Evolutionary conservation across 805 yeast genomes (phyloP).

Genomic region (Candida maesae): DNA sequence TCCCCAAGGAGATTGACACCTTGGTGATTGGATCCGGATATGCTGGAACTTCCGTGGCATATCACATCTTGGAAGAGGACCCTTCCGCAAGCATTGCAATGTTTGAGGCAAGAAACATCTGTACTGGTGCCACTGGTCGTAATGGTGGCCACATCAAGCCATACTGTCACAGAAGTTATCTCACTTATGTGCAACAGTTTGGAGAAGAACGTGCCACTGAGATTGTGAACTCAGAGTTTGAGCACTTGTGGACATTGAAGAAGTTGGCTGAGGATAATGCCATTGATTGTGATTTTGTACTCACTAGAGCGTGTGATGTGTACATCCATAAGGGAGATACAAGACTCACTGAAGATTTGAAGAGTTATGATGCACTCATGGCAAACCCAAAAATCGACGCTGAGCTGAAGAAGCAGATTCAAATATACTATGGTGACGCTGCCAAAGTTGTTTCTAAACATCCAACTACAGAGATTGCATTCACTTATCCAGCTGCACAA

Average conservation of each 20-base stretch:
- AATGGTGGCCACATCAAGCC: slow-evolving; percentile 50
- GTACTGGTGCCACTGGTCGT: slow-evolving; percentile 45
- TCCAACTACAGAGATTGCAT: slow-evolving; percentile 79
- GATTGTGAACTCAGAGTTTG: slow-evolving; percentile 36
- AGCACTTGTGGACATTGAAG: slow-evolving; percentile 31
- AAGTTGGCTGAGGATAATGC: slow-evolving; percentile 30
- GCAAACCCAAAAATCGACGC: slow-evolving; percentile 29
- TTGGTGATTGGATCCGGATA: slow-evolving; percentile 44
- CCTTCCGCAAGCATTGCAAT: slow-evolving; percentile 26
- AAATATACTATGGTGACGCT: slow-evolving; percentile 31
- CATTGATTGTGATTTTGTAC: slow-evolving; percentile 38
- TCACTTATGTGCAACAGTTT: slow-evolving; percentile 6
- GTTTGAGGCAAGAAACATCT: slow-evolving; percentile 39
- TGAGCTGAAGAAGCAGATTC: slow-evolving; percentile 30
- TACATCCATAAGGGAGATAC: slow-evolving; percentile 26
- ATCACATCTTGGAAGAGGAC: slow-evolving; percentile 30
- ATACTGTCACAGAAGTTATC: slow-evolving; percentile 17
- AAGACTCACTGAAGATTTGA: slow-evolving; percentile 14
- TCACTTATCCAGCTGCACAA: slow-evolving; percentile 43
- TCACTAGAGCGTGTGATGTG: slow-evolving; percentile 34
- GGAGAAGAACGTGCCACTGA: slow-evolving; percentile 31
- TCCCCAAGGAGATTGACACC: slow-evolving; percentile 37
- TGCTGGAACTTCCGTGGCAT: slow-evolving; percentile 40
- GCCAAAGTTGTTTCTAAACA: slow-evolving; percentile 58
- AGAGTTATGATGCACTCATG: slow-evolving; percentile 18